Base-by-base conservation (phyloP, 169 alveolate species). In the Plasmodium inui region DNA sequence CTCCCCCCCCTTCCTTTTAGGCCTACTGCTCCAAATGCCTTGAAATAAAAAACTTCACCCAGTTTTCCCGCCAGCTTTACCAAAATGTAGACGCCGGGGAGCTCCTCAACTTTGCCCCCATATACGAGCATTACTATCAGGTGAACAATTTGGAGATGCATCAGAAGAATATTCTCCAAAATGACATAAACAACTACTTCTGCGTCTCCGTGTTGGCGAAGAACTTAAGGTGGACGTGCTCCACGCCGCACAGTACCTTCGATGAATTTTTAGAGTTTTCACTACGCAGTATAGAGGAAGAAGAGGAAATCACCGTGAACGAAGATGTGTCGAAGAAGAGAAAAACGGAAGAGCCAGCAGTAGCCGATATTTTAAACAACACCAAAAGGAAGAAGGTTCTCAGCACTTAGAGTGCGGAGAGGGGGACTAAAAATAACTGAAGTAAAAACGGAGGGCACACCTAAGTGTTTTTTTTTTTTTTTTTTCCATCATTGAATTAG, bases 21-120 rank as follows among this genome's bases (percentile, higher is more conserved):
- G 90, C 30, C 3, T 89, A 30, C 79, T 89, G 94, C 83, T 61
- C 90, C 10, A 89, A 89, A 89, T 89, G 94, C 37, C 55, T 61
- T 34, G 74, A 28, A 46, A 89, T 89, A 89, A 89, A 81, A 50
- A 81, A 78, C 44, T 89, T 89, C 82, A 26, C 90, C 26, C 39
- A 61, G 32, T 89, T 89, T 28, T 81, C 88, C 71, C 39, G 71
- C 34, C 83, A 79, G 37, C 72, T 89, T 14, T 73, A 89, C 83
- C 44, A 89, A 79, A 89, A 57, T 53, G 19, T 26, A 61, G 39
- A 80, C 74, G 17, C 53, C 39, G 61, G 34, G 50, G 83, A 41
- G 22, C 55, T 89, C 39, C 72, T 89, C 28, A 89, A 89, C 41
- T 89, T 89, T 37, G 80, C 94, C 61, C 73, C 83, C 17, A 78